Evolutionary conservation across 306 rosid species (phyloP).

Genomic region (Gillenia trifoliata): DNA sequence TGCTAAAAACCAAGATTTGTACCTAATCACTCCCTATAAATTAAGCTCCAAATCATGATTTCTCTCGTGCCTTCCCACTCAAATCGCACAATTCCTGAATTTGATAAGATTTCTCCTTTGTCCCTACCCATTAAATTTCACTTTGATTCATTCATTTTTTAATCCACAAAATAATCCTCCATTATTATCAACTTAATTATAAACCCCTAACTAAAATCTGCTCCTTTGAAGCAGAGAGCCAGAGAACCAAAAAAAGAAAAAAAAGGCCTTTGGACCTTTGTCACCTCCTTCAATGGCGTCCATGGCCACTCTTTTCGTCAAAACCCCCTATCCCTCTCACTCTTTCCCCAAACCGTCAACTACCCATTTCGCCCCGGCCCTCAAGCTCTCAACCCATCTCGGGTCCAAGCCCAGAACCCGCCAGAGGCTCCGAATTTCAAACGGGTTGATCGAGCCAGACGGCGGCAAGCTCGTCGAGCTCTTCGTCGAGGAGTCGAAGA

Average conservation of each 20-base stretch:
- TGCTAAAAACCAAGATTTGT: neutral
- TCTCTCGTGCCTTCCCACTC: conserved; percentile 11
- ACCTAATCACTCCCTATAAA: neutral
- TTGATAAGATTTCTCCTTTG: conserved; percentile 5
- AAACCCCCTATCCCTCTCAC: conserved; percentile 39
- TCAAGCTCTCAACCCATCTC: conserved; percentile 22
- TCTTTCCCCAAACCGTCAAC: conserved; percentile 26
- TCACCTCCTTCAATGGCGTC: conserved; percentile 77
- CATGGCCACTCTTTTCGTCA: conserved; percentile 61
- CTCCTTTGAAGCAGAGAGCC: neutral
- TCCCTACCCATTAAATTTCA: neutral
- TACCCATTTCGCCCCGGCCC: conserved; percentile 44
- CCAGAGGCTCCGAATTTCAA: conserved; percentile 49
- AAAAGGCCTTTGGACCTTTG: neutral
- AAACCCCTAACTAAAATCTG: neutral
- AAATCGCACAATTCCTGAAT: conserved; percentile 1
- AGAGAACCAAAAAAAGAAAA: no score
- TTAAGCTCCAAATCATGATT: neutral
- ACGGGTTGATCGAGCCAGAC: conserved; percentile 80
- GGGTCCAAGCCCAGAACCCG: conserved; percentile 9
- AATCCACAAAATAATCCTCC: neutral
- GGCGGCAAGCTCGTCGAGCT: conserved; percentile 89
- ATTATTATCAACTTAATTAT: neutral
- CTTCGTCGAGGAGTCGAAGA: conserved; percentile 45
- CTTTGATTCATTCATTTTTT: neutral